Conservation (phyloP, 495 filamentous ascomycete genomes). For the Cenococcum geophilum region DNA sequence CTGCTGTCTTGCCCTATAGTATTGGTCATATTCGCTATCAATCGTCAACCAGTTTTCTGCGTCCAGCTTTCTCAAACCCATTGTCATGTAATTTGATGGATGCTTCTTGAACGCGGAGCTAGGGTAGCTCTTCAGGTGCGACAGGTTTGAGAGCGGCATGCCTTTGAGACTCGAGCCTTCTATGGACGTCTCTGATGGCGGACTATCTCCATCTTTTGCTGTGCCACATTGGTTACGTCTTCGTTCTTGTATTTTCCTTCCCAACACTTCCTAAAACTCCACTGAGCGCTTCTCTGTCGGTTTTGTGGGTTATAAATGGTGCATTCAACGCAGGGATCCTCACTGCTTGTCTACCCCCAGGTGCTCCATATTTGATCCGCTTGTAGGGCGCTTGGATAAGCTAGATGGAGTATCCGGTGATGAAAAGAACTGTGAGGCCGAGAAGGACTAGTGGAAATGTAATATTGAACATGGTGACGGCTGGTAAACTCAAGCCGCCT, state of each 20-base stretch:
- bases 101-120: background rate
- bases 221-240: background rate
- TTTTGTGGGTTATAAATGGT: background rate
- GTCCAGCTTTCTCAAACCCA: conserved; percentile 52
- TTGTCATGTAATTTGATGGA: conserved; percentile 38
- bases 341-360: background rate
- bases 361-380: background rate
- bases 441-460: background rate
- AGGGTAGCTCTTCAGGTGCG: background rate
- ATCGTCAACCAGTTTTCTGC: conserved; percentile 50
- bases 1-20: conserved; percentile 43
- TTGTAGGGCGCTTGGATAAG: background rate
- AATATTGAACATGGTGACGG: background rate
- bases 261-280: background rate
- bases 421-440: background rate
- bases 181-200: background rate
- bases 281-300: background rate
- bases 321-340: background rate
- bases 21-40: conserved; percentile 47
- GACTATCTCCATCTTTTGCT: background rate
- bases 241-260: background rate
- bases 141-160: background rate
- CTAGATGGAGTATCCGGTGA: background rate
- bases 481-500: too few relatives aligned
- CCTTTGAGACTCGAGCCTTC: background rate